Evolutionary conservation across 441 rosid genomes (phyloP).

Genomic region (Isatis lusitanica): DNA sequence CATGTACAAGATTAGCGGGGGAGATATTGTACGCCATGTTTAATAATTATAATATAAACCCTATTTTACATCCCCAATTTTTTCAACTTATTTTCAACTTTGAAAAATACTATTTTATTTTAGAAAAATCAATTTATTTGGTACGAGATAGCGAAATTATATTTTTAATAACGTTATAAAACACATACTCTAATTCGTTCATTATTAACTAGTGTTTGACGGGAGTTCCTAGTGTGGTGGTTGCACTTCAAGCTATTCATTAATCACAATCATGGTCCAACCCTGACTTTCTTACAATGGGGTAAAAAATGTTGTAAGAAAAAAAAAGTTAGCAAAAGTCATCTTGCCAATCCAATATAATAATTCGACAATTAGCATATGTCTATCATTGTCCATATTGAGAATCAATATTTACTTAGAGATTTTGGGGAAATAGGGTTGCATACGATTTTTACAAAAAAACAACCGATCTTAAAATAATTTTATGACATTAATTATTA

Average conservation of each 20-base stretch:
- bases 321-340: background rate
- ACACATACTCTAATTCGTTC: background rate
- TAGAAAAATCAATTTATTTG: background rate
- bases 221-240: conserved; percentile 20
- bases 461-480: background rate
- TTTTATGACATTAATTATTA: background rate
- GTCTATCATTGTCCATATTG: background rate
- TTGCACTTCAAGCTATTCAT: conserved; percentile 20
- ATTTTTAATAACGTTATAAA: background rate
- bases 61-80: background rate
- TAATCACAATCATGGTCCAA: conserved; percentile 19
- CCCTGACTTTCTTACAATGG: background rate
- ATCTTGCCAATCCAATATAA: background rate
- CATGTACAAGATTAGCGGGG: background rate
- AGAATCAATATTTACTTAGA: background rate
- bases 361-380: background rate
- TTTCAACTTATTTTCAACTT: background rate
- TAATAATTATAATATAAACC: background rate
- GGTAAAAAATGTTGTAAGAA: background rate
- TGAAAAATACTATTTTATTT: background rate
- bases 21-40: background rate
- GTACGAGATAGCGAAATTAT: background rate
- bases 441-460: background rate
- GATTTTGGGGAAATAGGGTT: background rate
- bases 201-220: background rate